These are phyloP conservation scores for Rhizophagus clarus DNA, from an alignment of 192 early-diverging fungal genomes.

Conservation along the genomic window DNA sequence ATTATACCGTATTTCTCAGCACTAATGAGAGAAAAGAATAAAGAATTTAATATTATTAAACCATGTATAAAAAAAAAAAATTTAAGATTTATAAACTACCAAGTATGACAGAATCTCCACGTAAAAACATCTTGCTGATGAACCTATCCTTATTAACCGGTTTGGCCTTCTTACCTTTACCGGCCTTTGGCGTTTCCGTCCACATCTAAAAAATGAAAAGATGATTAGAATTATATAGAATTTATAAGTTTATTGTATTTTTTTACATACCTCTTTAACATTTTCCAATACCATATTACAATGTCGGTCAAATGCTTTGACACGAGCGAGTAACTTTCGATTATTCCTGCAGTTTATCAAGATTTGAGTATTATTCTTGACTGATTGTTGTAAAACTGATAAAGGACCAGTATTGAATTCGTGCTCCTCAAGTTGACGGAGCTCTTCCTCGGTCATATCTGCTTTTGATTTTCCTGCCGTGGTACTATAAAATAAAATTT, in stretches of 20 bases:
- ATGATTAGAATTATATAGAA: neutral
- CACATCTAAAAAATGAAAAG: conserved; percentile 71
- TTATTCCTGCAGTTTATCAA: conserved; percentile 98
- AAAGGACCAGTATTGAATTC: conserved; percentile 98
- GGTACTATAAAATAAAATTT: neutral
- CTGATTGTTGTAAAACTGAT: conserved; percentile 90
- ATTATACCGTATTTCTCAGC: conserved; percentile 49
- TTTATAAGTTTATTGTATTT: neutral
- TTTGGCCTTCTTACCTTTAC: conserved; percentile 96
- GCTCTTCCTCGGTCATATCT: conserved; percentile 89
- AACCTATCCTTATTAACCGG: conserved; percentile 98
- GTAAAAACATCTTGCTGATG: conserved; percentile 97
- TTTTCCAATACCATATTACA: conserved; percentile 99
- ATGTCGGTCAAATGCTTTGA: conserved; percentile 99
- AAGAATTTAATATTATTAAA: neutral
- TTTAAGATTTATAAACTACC: conserved; percentile 53
- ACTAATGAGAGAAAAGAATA: conserved; percentile 29
- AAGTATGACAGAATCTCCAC: conserved; percentile 93
- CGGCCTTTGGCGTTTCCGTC: conserved; percentile 89
- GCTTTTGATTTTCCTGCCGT: conserved; percentile 48
- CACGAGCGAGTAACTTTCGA: conserved; percentile 92
- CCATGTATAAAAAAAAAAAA: neutral
- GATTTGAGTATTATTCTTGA: conserved; percentile 95
- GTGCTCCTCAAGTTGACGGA: conserved; percentile 84
- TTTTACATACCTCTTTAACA: conserved; percentile 82